phyloP scores from a whole-genome alignment of 345 rosid species.

The Arabidopsis arenosa region DNA sequence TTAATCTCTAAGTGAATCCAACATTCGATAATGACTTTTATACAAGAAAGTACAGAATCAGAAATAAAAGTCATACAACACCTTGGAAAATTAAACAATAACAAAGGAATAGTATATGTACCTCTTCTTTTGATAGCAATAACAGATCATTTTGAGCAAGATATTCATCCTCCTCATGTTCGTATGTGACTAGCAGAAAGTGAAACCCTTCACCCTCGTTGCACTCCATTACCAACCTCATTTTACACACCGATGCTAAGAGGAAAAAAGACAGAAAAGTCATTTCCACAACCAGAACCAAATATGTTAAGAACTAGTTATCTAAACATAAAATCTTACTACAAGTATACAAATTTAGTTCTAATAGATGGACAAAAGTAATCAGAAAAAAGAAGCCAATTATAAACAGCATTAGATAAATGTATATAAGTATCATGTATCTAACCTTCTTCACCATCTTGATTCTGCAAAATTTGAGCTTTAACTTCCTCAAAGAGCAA shows the following conservation, averaged over 20 bases:
- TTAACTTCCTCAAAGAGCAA: conserved; percentile 91
- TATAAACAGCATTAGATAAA: conserved; percentile 8
- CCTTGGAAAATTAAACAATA: background rate
- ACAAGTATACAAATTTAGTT: background rate
- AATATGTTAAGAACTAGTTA: background rate
- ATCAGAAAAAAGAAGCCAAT: background rate
- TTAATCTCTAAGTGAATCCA: conserved; percentile 14
- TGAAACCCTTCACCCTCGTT: conserved; percentile 80
- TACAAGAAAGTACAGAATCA: conserved; percentile 5
- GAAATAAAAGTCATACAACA: conserved; percentile 6
- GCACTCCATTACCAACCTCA: conserved; percentile 75
- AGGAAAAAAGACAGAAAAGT: conserved; percentile 9
- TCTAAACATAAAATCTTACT: background rate
- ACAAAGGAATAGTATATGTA: conserved; percentile 27
- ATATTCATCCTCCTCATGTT: conserved; percentile 55
- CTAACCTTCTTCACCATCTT: conserved; percentile 79
- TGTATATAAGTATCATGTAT: background rate
- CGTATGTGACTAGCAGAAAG: conserved; percentile 62
- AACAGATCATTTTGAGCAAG: conserved; percentile 82
- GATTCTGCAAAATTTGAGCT: conserved; percentile 81
- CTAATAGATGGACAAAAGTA: background rate
- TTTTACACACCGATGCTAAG: conserved; percentile 60
- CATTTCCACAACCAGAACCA: conserved; percentile 4
- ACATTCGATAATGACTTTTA: background rate
- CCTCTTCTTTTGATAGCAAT: conserved; percentile 81